These are phyloP conservation scores for Fraxinus dipetala DNA, from an alignment of 305 asterid genomes.

Conservation along the genomic window DNA sequence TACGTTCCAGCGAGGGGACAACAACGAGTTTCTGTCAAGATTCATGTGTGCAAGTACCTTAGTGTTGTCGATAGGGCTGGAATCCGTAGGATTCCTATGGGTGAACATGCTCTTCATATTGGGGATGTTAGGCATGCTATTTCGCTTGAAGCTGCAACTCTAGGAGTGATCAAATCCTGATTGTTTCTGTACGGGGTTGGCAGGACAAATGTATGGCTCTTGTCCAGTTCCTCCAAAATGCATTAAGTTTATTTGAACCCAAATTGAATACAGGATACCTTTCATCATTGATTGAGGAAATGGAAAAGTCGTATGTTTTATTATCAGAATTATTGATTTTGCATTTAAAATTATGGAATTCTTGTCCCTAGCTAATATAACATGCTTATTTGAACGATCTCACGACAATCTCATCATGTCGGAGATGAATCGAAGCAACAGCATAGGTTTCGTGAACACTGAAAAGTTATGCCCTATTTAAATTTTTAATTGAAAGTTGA, in stretches of 20 bases:
- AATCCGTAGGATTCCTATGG: conserved; percentile 68
- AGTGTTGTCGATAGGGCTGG: conserved; percentile 80
- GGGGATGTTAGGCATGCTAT: conserved; percentile 60
- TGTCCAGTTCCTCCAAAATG: neutral
- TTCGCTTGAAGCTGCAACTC: conserved; percentile 48
- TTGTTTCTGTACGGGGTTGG: neutral
- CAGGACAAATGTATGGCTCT: neutral
- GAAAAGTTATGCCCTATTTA: neutral
- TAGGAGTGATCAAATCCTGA: conserved; percentile 50
- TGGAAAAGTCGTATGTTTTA: neutral
- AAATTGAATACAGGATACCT: neutral
- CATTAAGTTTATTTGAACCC: neutral
- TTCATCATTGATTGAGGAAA: neutral
- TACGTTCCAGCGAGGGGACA: conserved; percentile 38
- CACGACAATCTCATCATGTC: neutral
- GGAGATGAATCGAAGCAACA: neutral
- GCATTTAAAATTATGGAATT: neutral
- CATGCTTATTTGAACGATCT: neutral
- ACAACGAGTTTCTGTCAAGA: conserved; percentile 32
- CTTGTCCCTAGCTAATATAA: neutral
- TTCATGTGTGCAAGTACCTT: conserved; percentile 65
- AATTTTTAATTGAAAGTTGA: neutral
- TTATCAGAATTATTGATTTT: neutral
- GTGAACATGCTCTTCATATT: conserved; percentile 59
- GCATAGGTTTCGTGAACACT: neutral